A percentile compares a stretch with the other conserved stretches of the same genome.
phyloP scores from a whole-genome alignment of 2,329 filamentous ascomycete species.

The Cadophora sp. region DNA sequence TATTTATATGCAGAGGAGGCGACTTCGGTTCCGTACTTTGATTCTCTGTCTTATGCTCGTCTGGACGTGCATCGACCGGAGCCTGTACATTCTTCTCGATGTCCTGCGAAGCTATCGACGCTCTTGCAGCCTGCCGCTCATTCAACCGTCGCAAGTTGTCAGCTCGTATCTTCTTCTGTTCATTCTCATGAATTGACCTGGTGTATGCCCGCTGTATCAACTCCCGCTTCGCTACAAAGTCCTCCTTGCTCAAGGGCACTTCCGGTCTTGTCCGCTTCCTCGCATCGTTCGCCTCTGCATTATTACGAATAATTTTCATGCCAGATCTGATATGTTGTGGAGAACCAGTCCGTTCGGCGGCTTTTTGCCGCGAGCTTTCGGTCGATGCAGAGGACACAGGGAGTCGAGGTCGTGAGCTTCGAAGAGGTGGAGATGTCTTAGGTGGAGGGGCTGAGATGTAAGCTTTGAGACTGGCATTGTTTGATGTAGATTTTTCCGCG shows the following conservation, averaged over 20 bases:
- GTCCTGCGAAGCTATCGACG: slow-evolving; percentile 41
- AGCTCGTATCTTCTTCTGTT: slow-evolving; percentile 57
- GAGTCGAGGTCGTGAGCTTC: slow-evolving; percentile 82
- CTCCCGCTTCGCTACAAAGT: slow-evolving; percentile 83
- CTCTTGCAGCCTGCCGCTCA: slow-evolving; percentile 32
- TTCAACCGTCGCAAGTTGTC: slow-evolving; percentile 48
- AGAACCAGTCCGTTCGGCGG: slow-evolving; percentile 53
- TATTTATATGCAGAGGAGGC: slow-evolving; percentile 37
- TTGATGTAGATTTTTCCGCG: slow-evolving; percentile 32
- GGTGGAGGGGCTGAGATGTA: slow-evolving; percentile 74
- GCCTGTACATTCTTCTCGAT: slow-evolving; percentile 35
- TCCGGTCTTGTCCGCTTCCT: slow-evolving; percentile 57
- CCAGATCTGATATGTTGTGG: slow-evolving; percentile 37
- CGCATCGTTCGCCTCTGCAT: slow-evolving; percentile 37
- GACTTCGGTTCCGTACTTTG: slow-evolving; percentile 20
- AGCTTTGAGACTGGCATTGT: slow-evolving; percentile 68
- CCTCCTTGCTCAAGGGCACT: slow-evolving; percentile 66
- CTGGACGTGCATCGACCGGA: slow-evolving; percentile 18
- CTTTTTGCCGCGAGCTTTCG: slow-evolving; percentile 71
- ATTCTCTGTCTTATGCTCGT: slow-evolving; percentile 4
- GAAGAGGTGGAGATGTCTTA: slow-evolving; percentile 78
- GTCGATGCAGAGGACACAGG: slow-evolving; percentile 78
- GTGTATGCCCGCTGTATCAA: slow-evolving; percentile 86
- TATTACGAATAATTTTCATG: slow-evolving; percentile 40
- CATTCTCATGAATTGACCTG: slow-evolving; percentile 78